A percentile compares a stretch with the other conserved stretches of the same genome.
Evolutionary conservation across 106 monocot genomes (phyloP).

Genomic region (Ottelia alismoides): DNA sequence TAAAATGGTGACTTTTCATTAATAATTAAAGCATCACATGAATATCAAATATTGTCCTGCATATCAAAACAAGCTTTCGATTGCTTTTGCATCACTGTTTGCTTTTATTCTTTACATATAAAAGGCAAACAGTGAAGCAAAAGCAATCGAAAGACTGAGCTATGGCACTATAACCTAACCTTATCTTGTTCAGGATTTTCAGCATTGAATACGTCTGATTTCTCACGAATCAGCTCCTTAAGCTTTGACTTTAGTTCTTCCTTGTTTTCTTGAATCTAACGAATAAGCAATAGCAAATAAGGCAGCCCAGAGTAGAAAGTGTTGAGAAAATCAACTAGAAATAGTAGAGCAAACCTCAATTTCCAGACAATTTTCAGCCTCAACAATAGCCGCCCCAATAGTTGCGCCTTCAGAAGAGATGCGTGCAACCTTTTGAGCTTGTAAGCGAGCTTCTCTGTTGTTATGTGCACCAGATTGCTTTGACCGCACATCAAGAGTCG

Average conservation of each 20-base stretch:
- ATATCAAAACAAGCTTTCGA: no score
- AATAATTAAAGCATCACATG: background rate
- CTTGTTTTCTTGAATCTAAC: conserved; percentile 60
- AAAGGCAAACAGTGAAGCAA: background rate
- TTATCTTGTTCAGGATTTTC: conserved; percentile 84
- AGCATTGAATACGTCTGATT: conserved; percentile 88
- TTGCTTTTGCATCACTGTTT: no score
- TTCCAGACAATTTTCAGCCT: conserved; percentile 86
- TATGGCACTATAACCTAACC: conserved; percentile 24
- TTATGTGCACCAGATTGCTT: conserved; percentile 1
- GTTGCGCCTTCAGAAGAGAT: conserved; percentile 40
- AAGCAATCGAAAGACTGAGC: background rate
- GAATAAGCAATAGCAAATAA: background rate
- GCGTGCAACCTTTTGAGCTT: conserved; percentile 45
- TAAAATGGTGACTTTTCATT: conserved; percentile 6
- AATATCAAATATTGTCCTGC: background rate
- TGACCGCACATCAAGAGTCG: conserved; percentile 16
- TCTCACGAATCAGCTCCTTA: conserved; percentile 67
- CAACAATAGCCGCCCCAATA: conserved; percentile 83
- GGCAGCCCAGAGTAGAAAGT: background rate
- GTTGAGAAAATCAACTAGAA: background rate
- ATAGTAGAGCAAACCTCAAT: conserved; percentile 34
- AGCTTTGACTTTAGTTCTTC: conserved; percentile 89
- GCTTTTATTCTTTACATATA: background rate
- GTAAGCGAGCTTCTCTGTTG: conserved; percentile 3